Evolutionary conservation across 1,284 basidiomycete genomes (phyloP).

Genomic region (Phellinidium pouzarii): DNA sequence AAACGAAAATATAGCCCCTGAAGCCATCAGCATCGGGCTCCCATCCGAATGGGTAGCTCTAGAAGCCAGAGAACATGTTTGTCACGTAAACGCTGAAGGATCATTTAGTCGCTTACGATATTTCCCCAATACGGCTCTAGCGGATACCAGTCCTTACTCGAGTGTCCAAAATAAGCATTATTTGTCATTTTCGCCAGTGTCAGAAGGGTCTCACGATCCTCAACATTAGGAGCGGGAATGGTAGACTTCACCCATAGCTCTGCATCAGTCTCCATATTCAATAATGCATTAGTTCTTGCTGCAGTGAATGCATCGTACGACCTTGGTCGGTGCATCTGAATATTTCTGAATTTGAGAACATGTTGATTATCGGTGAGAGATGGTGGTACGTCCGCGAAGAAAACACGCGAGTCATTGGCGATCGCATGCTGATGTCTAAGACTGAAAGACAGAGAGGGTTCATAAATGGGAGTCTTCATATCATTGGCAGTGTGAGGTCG

Average conservation of each 20-base stretch:
- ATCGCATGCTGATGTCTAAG: slow-evolving; percentile 19
- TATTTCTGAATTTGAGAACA: slow-evolving; percentile 3
- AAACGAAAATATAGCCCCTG: slow-evolving; percentile 48
- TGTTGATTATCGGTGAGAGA: slow-evolving; percentile 5
- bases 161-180: slow-evolving; percentile 19
- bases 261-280: slow-evolving; percentile 11
- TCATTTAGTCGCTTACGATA: slow-evolving; percentile 8
- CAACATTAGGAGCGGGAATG: slow-evolving; percentile 40
- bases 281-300: slow-evolving; percentile 2
- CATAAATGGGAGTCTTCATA: not conserved
- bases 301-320: slow-evolving; percentile 16
- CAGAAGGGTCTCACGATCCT: slow-evolving; percentile 44
- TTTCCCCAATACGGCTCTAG: slow-evolving; percentile 17
- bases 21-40: slow-evolving; percentile 78
- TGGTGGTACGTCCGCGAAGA: slow-evolving; percentile 15
- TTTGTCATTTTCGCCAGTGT: slow-evolving; percentile 40
- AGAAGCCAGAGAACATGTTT: slow-evolving; percentile 28
- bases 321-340: slow-evolving; percentile 16
- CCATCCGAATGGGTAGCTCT: slow-evolving; percentile 90
- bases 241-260: slow-evolving; percentile 55
- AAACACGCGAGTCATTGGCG: slow-evolving; percentile 14
- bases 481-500: not conserved
- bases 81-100: slow-evolving; percentile 17
- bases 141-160: slow-evolving; percentile 16
- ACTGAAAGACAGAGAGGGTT: slow-evolving; percentile 6